These are phyloP conservation scores for Fusarium austroafricanum DNA, from an alignment of 2,329 filamentous ascomycete genomes.

Conservation along the genomic window DNA sequence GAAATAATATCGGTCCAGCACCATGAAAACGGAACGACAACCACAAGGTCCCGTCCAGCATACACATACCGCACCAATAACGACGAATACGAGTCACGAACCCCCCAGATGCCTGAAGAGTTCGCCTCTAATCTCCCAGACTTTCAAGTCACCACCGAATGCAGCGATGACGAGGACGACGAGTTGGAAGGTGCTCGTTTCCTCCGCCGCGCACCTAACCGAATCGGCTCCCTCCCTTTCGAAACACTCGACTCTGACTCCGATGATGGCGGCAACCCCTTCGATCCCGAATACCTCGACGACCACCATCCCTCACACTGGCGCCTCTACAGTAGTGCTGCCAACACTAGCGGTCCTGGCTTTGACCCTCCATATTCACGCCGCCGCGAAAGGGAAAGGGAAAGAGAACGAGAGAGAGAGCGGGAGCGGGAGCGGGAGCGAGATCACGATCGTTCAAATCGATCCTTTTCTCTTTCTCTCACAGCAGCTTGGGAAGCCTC, in stretches of 20 bases:
- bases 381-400: slow-evolving; percentile 33
- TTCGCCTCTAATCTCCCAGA: slow-evolving; percentile 61
- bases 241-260: slow-evolving; percentile 59
- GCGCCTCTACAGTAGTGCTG: slow-evolving; percentile 39
- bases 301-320: slow-evolving; percentile 43
- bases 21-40: slow-evolving; percentile 63
- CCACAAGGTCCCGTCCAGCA: slow-evolving; percentile 58
- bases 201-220: slow-evolving; percentile 60
- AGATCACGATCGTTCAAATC: slow-evolving; percentile 31
- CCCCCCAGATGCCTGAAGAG: slow-evolving; percentile 68
- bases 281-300: slow-evolving; percentile 47
- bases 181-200: slow-evolving; percentile 42
- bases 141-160: slow-evolving; percentile 69
- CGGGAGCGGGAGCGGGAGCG: slow-evolving; percentile 11
- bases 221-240: slow-evolving; percentile 66
- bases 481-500: slow-evolving; percentile 58
- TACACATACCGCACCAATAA: slow-evolving; percentile 56
- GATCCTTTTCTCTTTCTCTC: slow-evolving; percentile 45
- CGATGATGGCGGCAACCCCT: slow-evolving; percentile 46
- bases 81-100: slow-evolving; percentile 59
- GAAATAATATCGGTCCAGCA: slow-evolving; percentile 64
- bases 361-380: slow-evolving; percentile 29
- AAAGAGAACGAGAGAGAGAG: slow-evolving; percentile 26
- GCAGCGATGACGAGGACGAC: slow-evolving; percentile 69
- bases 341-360: slow-evolving; percentile 24